Evolutionary conservation across 2,329 filamentous ascomycete species (phyloP).

Genomic region (Claviceps spartinae): DNA sequence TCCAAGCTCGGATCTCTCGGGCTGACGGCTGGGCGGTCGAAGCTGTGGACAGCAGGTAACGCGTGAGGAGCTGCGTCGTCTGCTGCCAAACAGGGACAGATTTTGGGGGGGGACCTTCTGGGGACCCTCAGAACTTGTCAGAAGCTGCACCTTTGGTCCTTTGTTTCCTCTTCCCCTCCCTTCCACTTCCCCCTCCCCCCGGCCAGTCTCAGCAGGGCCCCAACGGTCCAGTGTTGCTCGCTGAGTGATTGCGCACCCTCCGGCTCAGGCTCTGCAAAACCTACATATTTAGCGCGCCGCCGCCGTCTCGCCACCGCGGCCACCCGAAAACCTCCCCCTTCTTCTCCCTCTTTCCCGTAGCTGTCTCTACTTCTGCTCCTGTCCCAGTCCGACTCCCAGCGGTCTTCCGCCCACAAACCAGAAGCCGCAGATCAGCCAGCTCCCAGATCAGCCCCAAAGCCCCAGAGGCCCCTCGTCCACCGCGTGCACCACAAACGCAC

Average conservation of each 20-base stretch:
- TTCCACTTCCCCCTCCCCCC: neutral
- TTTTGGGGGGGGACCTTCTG: neutral
- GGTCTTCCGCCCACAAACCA: neutral
- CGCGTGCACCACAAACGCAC: neutral
- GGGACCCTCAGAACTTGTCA: too few relatives aligned
- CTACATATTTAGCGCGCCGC: slow-evolving; percentile 24
- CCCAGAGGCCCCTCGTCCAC: slow-evolving; percentile 1
- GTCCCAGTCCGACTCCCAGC: neutral
- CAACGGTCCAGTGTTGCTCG: neutral
- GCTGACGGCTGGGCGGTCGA: too few relatives aligned
- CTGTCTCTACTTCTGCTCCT: neutral
- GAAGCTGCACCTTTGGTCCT: neutral
- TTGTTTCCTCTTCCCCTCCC: neutral
- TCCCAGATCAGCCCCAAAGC: neutral
- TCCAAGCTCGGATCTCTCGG: too few relatives aligned
- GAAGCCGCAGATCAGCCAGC: neutral
- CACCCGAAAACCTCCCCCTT: slow-evolving; percentile 15
- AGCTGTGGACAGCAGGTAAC: too few relatives aligned
- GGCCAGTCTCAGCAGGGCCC: neutral
- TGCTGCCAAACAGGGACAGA: neutral
- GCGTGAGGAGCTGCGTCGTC: too few relatives aligned
- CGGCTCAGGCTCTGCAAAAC: slow-evolving; percentile 11
- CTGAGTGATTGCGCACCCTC: slow-evolving; percentile 19
- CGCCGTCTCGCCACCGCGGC: slow-evolving; percentile 15
- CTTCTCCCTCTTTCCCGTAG: slow-evolving; percentile 7